Percentiles rank a stretch among this genome's conserved stretches.
These are phyloP conservation scores for Boletus pseudopeckii DNA, from an alignment of 768 basidiomycete genomes.

Conservation along the genomic window DNA sequence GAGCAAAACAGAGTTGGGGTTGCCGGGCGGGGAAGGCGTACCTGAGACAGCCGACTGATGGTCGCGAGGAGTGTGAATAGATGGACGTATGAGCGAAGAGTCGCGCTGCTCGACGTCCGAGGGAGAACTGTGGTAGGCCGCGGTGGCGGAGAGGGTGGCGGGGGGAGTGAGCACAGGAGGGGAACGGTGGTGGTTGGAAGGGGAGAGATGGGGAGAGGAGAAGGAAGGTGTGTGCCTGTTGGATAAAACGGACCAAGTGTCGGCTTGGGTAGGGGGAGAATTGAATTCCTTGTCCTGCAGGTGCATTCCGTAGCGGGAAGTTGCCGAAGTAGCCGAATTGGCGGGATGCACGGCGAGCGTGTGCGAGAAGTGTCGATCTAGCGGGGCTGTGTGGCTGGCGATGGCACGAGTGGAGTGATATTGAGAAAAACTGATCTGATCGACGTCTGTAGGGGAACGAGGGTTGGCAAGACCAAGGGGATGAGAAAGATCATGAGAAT, in stretches of 20 bases:
- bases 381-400: constrained; percentile 4
- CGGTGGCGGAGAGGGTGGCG: constrained; percentile 18
- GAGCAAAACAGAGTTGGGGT: constrained; percentile 31
- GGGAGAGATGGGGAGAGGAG: constrained; percentile 29
- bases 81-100: constrained; percentile 11
- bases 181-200: constrained; percentile 46
- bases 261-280: constrained; percentile 19
- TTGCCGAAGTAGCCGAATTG: constrained; percentile 27
- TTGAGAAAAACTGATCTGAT: constrained; percentile 17
- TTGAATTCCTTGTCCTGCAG: constrained; percentile 37
- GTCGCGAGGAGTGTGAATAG: constrained; percentile 16
- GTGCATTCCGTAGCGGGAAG: constrained; percentile 35
- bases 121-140: constrained; percentile 16
- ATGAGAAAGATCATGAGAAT: constrained; percentile 40
- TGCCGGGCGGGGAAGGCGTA: constrained; percentile 24
- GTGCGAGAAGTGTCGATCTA: constrained; percentile 24
- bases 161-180: constrained; percentile 30
- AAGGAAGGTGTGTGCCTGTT: constrained; percentile 33
- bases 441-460: constrained; percentile 32
- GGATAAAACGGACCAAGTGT: constrained; percentile 32
- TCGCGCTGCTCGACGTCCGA: constrained; percentile 24
- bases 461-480: constrained; percentile 28
- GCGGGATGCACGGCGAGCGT: constrained; percentile 13
- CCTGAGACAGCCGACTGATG: constrained; percentile 13
- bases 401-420: constrained; percentile 12